Evolutionary conservation across 495 filamentous ascomycete genomes (phyloP).

Genomic region (Daldinia loculata): DNA sequence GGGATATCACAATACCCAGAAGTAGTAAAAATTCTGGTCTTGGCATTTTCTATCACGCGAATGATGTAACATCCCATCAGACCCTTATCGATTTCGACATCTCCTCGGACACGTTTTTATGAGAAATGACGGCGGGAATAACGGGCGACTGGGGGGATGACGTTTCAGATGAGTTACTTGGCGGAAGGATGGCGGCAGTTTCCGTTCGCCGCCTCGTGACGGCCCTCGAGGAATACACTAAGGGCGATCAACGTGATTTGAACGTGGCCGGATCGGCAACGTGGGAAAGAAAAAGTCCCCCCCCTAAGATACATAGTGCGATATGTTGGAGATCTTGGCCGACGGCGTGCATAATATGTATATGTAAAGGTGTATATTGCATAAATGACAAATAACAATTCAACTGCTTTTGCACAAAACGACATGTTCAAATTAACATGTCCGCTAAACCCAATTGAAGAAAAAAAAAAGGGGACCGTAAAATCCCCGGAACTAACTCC

Average conservation of each 20-base stretch:
- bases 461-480: conserved; percentile 4
- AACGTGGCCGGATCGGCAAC: conserved; percentile 1
- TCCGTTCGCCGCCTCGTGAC: conserved; percentile 2
- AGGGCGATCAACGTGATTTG: conserved; percentile 7
- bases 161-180: neutral
- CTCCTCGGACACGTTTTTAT: conserved; percentile 5
- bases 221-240: neutral
- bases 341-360: neutral
- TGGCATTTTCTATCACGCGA: neutral
- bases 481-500: conserved; percentile 18
- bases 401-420: too few relatives aligned
- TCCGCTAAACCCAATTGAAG: too few relatives aligned
- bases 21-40: neutral
- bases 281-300: neutral
- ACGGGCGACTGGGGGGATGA: neutral
- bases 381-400: neutral
- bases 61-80: neutral
- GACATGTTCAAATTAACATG: too few relatives aligned
- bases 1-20: neutral
- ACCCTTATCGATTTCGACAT: conserved; percentile 4
- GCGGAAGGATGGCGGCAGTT: neutral
- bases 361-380: neutral
- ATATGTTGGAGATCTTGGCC: neutral
- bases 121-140: conserved; percentile 3
- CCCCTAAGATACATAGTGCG: neutral